Evolutionary conservation across 371 early-diverging fungal species (phyloP), one percentile per base, ranked within the genome.

Genomic region (Mucor racemosus): DNA sequence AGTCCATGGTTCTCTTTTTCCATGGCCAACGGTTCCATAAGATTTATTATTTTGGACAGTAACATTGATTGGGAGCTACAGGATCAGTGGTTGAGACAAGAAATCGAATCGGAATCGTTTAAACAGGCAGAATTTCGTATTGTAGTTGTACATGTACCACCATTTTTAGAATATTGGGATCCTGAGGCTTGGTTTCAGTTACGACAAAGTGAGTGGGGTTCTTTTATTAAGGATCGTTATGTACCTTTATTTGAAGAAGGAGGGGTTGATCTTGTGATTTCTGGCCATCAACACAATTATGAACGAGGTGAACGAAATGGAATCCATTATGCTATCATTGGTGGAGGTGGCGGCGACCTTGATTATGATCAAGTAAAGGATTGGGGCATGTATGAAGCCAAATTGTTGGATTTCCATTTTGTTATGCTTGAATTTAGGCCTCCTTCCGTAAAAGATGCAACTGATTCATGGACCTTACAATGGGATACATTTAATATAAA

Each of bases 261-360:
- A 60, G 77, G 80, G 5, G 90, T 92, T 4, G 92, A 92, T 65
- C 69, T 93, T 38, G 92, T 93, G 4, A 86, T 93, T 7, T 92
- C 92, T 1, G 93, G 93, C 6, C 93, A 93, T 69, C 92, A 93
- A 64, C 93, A 93, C 67, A 93, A 93, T 62, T 93, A 93, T 67
- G 88, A 91, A 74, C 75, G 88, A 39, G 85, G 87, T 15, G 69
- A 84, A 70, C 77, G 77, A 0, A 81, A 85, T 48, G 82, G 84
- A 15, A 72, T 84, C 44, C 76, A 75, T 41, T 82, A 92, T 77
- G 69, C 87, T 1, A 91, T 93, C 55, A 90, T 91, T 41, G 93
- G 93, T 8, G 93, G 93, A 5, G 93, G 90, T 0, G 93, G 93
- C 17, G 93, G 93, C 8, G 76, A 75, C 55, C 62, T 93, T 34